Evolutionary conservation across 2,329 filamentous ascomycete genomes (phyloP).

Genomic region (Lasiodiplodia gonubiensis): DNA sequence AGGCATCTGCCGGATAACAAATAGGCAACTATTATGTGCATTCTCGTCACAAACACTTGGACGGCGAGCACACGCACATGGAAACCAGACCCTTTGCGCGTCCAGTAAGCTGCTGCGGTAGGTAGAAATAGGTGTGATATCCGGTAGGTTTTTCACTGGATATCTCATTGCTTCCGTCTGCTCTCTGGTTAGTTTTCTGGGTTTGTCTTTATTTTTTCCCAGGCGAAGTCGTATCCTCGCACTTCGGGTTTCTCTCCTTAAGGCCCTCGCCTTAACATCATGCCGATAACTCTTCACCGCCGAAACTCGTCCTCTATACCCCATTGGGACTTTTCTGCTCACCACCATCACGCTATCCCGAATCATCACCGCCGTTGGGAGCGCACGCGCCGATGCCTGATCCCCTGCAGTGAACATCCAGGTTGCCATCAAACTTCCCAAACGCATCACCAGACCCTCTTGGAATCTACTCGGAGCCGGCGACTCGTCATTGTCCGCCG

Average conservation of each 20-base stretch:
- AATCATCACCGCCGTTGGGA: neutral
- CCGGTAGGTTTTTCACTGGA: conserved; percentile 4
- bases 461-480: neutral
- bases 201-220: neutral
- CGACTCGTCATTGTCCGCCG: neutral
- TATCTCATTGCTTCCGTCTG: neutral
- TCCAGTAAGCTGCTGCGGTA: neutral
- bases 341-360: neutral
- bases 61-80: neutral
- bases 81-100: neutral
- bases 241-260: neutral
- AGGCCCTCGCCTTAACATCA: neutral
- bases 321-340: neutral
- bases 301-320: neutral
- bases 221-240: neutral
- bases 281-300: neutral
- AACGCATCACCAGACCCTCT: neutral
- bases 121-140: conserved; percentile 5
- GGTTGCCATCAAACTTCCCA: neutral
- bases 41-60: neutral
- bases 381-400: neutral
- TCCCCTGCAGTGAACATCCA: neutral
- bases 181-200: neutral
- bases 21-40: neutral
- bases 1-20: too few relatives aligned